These are phyloP conservation scores for Elaeis oleifera DNA, from an alignment of 202 grass and related monocot species.

Conservation along the genomic window DNA sequence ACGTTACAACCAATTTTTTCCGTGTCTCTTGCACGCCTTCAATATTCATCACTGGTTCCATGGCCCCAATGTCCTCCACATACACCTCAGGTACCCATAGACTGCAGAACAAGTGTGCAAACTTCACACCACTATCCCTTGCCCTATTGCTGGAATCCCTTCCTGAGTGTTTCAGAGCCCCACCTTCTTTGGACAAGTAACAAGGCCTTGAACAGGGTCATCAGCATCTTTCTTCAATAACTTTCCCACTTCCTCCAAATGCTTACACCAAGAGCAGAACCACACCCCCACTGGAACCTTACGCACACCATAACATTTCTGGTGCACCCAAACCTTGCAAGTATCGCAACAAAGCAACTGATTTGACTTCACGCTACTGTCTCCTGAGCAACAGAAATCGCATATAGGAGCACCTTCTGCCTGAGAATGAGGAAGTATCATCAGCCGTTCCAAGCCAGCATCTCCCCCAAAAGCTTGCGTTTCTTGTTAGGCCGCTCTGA, in stretches of 20 bases:
- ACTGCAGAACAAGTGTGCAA: slow-evolving; percentile 87
- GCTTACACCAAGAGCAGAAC: slow-evolving; percentile 69
- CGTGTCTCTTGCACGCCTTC: slow-evolving; percentile 46
- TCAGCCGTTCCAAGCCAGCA: slow-evolving; percentile 72
- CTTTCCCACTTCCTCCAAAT: slow-evolving; percentile 32
- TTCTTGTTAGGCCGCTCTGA: slow-evolving; percentile 98
- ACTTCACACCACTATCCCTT: slow-evolving; percentile 26
- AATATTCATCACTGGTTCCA: slow-evolving; percentile 64
- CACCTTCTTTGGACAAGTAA: slow-evolving; percentile 79
- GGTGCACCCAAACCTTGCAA: slow-evolving; percentile 75
- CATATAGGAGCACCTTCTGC: slow-evolving; percentile 32
- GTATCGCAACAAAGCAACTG: slow-evolving; percentile 55
- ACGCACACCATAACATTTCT: slow-evolving; percentile 89
- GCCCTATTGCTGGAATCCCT: slow-evolving; percentile 10
- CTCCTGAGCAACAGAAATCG: slow-evolving; percentile 65
- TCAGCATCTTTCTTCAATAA: slow-evolving; percentile 18
- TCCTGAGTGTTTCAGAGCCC: slow-evolving; percentile 50
- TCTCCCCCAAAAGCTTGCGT: slow-evolving; percentile 74
- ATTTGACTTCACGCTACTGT: slow-evolving; percentile 39
- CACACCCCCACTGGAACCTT: slow-evolving; percentile 41
- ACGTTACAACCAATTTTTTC: slow-evolving; percentile 71
- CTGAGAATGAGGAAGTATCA: slow-evolving; percentile 47
- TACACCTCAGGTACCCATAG: slow-evolving; percentile 78
- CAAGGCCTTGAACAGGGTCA: slow-evolving; percentile 32
- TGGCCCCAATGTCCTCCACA: slow-evolving; percentile 51